A percentile compares a stretch with the other conserved stretches of the same genome.
Conservation (phyloP, 176 grass and related monocot species). For the Oryza meyeriana region DNA sequence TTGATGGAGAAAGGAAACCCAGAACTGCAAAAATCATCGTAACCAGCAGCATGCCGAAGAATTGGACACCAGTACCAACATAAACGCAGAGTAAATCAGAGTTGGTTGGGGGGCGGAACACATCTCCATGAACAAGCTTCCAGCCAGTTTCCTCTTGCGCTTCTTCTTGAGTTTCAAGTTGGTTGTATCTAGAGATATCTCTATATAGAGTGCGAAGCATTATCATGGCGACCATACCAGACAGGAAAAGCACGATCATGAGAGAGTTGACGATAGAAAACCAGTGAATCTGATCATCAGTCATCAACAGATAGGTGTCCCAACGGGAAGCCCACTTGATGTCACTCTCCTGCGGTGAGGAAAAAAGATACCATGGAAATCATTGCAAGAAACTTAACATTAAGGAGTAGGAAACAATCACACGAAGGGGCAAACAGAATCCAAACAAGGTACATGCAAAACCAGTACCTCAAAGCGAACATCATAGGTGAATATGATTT, state of each 20-base stretch:
- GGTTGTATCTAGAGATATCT: conserved; percentile 68
- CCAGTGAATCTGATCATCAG: conserved; percentile 74
- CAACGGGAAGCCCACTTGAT: conserved; percentile 71
- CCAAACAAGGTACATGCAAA: conserved; percentile 1
- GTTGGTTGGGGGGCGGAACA: conserved; percentile 55
- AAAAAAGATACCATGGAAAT: conserved; percentile 15
- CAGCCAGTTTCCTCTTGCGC: conserved; percentile 71
- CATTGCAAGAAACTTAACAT: background rate
- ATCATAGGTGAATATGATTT: conserved; percentile 70
- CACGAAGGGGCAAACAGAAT: background rate
- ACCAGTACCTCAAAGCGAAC: conserved; percentile 50
- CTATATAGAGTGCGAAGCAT: conserved; percentile 70
- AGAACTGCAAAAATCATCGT: conserved; percentile 71
- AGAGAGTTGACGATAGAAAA: conserved; percentile 73
- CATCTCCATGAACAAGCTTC: conserved; percentile 76
- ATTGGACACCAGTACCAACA: conserved; percentile 65
- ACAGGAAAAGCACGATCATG: conserved; percentile 70
- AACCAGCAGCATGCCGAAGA: conserved; percentile 70
- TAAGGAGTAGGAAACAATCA: conserved; percentile 23
- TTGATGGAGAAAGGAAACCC: conserved; percentile 73
- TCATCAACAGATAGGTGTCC: conserved; percentile 73
- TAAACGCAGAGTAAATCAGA: conserved; percentile 59
- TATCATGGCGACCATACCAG: conserved; percentile 78
- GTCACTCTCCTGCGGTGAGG: conserved; percentile 52
- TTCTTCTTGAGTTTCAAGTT: conserved; percentile 72